Evolutionary conservation across 352 stramenopile species (phyloP).

Genomic region (Aphanomyces invadans): DNA sequence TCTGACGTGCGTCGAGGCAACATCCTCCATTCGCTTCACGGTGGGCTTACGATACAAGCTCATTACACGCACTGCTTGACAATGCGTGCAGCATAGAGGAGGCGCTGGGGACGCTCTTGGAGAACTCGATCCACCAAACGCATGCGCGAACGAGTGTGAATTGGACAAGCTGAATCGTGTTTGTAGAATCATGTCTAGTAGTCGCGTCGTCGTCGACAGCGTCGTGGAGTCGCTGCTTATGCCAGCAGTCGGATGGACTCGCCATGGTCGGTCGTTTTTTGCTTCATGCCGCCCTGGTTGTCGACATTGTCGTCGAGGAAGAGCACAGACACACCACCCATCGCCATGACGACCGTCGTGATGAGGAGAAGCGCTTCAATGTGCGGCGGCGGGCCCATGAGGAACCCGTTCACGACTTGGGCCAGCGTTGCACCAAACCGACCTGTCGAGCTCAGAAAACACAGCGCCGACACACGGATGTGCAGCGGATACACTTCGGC

Average conservation of each 20-base stretch:
- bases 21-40: no score
- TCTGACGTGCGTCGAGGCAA: no score
- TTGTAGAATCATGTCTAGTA: no score
- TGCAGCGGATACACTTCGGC: constrained; percentile 86
- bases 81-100: no score
- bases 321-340: constrained; percentile 33
- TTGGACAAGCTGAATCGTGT: no score
- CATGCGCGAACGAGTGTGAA: no score
- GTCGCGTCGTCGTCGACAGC: no score
- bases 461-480: constrained; percentile 84
- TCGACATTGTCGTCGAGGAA: constrained; percentile 6
- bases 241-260: background rate
- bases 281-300: background rate
- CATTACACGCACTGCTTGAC: no score
- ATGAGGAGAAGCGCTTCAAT: constrained; percentile 66
- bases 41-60: no score
- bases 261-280: background rate
- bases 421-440: constrained; percentile 83
- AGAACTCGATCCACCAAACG: no score
- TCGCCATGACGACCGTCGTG: constrained; percentile 63
- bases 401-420: constrained; percentile 85
- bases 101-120: no score
- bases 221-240: no score
- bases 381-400: constrained; percentile 67
- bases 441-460: constrained; percentile 81